Evolutionary conservation across 2,329 filamentous ascomycete species (phyloP).

Genomic region (Fonsecaea pedrosoi): DNA sequence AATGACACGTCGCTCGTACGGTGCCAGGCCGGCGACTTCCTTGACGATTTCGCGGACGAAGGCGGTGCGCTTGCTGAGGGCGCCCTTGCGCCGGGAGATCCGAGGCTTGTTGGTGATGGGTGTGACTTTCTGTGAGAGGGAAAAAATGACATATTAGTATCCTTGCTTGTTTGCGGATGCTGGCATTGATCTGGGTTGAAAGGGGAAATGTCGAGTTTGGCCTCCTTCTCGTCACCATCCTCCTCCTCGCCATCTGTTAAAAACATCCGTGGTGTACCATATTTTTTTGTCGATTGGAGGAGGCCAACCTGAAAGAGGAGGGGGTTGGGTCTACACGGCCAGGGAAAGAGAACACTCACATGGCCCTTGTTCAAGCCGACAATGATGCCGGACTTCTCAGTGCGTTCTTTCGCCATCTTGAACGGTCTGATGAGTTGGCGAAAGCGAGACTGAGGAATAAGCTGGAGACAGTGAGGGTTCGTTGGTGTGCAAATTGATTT

Average conservation of each 20-base stretch:
- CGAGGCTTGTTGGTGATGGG: conserved; percentile 77
- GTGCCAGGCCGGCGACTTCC: conserved; percentile 94
- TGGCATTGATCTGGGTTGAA: neutral
- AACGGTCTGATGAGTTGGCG: conserved; percentile 41
- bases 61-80: conserved; percentile 93
- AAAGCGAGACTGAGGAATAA: conserved; percentile 4
- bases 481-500: conserved; percentile 3
- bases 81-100: conserved; percentile 88
- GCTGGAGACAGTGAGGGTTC: conserved; percentile 9
- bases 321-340: neutral
- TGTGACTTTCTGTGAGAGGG: conserved; percentile 75
- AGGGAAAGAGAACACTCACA: conserved; percentile 54
- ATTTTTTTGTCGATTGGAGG: neutral
- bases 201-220: neutral
- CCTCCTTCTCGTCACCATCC: neutral
- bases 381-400: conserved; percentile 57
- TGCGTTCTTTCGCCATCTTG: conserved; percentile 59
- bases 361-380: conserved; percentile 70
- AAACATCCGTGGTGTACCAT: neutral
- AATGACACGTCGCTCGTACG: conserved; percentile 98
- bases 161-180: neutral
- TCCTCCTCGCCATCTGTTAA: neutral
- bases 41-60: conserved; percentile 98
- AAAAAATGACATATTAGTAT: conserved; percentile 19
- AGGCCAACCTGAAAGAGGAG: neutral